Percentiles rank a stretch among this genome's conserved stretches.
These are phyloP conservation scores for Ascochyta fabae DNA, from an alignment of 2,329 filamentous ascomycete genomes.

Conservation along the genomic window DNA sequence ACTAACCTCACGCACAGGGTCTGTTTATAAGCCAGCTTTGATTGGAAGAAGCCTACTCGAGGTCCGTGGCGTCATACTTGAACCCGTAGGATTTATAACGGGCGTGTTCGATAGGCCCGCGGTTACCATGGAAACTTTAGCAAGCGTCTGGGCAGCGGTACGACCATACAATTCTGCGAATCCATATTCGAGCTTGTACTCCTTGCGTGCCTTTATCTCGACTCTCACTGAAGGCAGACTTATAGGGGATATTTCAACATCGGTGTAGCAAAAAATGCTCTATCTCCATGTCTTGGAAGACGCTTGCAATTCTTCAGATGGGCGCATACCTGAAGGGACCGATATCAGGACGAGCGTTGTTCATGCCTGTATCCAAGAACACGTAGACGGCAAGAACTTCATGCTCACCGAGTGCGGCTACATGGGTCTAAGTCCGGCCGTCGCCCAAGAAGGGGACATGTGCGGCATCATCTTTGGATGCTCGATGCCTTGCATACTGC, in stretches of 20 bases:
- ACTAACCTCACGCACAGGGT: background rate
- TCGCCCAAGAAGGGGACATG: background rate
- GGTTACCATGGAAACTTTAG: background rate
- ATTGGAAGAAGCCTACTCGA: background rate
- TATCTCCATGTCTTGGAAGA: background rate
- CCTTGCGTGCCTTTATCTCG: background rate
- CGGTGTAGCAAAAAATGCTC: background rate
- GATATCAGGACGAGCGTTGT: background rate
- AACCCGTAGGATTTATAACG: background rate
- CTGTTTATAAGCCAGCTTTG: background rate
- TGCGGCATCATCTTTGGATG: background rate
- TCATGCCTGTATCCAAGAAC: background rate
- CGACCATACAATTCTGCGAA: background rate
- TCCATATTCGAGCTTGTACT: background rate
- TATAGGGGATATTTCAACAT: background rate
- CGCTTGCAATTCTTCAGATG: background rate
- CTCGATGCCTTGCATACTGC: background rate
- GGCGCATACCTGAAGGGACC: background rate
- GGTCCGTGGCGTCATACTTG: background rate
- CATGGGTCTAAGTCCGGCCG: background rate
- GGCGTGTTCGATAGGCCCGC: background rate
- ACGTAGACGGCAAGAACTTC: background rate
- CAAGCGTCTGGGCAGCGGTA: background rate
- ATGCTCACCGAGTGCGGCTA: background rate
- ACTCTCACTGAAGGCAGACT: background rate